Evolutionary conservation across 2,329 filamentous ascomycete species (phyloP).

Genomic region (Fusarium cyanostomum): DNA sequence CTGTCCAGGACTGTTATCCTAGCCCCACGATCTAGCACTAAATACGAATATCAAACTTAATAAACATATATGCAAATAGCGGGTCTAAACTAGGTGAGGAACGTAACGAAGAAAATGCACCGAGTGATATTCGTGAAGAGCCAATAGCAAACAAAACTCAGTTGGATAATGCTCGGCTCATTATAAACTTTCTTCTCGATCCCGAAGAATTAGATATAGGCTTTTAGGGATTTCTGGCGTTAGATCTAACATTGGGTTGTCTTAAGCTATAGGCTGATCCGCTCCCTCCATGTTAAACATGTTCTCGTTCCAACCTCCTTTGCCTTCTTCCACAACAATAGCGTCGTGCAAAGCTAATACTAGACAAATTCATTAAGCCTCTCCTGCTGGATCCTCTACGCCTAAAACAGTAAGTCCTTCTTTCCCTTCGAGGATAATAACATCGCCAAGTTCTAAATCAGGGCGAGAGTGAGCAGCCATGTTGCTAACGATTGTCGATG

Average conservation of each 20-base stretch:
- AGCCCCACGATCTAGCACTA: conserved; percentile 1
- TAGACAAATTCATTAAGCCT: neutral
- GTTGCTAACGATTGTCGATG: neutral
- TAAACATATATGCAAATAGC: neutral
- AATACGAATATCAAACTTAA: neutral
- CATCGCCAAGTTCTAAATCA: conserved; percentile 3
- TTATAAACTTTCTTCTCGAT: conserved; percentile 5
- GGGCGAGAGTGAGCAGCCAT: neutral
- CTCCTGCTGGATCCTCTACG: neutral
- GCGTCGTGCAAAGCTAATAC: neutral
- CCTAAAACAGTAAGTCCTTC: conserved; percentile 1
- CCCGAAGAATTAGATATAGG: neutral
- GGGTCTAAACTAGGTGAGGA: neutral
- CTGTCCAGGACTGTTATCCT: conserved; percentile 3
- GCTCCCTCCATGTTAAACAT: neutral
- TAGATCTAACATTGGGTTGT: neutral
- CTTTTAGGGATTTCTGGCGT: no score
- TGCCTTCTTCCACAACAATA: neutral
- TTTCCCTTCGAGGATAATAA: neutral
- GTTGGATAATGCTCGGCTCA: neutral
- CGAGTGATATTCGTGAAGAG: neutral
- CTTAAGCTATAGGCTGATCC: neutral
- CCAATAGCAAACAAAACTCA: neutral
- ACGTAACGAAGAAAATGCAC: neutral
- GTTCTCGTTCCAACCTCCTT: conserved; percentile 5